These are phyloP conservation scores for Keithomyces neogunnii DNA, from an alignment of 2,329 filamentous ascomycete genomes.

Conservation along the genomic window DNA sequence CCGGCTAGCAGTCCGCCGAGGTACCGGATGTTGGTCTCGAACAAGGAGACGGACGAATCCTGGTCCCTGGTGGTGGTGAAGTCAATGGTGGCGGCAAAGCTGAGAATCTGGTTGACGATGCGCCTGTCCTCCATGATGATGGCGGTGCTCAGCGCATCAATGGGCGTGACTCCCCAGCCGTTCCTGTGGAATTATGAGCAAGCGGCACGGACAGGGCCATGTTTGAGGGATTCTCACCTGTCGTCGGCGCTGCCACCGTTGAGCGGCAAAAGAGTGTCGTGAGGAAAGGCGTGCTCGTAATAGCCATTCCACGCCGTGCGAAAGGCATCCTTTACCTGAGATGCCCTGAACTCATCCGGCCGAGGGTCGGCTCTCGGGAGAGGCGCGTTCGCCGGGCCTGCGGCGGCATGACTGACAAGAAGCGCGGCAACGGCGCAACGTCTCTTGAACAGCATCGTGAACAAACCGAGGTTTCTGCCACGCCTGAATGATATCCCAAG, in stretches of 20 bases:
- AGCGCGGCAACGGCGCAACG: background rate
- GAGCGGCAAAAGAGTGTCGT: slow-evolving; percentile 66
- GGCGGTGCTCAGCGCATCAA: slow-evolving; percentile 75
- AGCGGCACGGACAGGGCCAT: background rate
- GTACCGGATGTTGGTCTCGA: slow-evolving; percentile 88
- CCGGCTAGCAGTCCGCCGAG: slow-evolving; percentile 72
- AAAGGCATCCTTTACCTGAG: slow-evolving; percentile 55
- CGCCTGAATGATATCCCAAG: no score
- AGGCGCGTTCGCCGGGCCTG: background rate
- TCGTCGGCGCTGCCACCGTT: slow-evolving; percentile 58
- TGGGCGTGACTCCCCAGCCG: slow-evolving; percentile 74
- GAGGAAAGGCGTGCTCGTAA: slow-evolving; percentile 62
- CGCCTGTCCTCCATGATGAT: slow-evolving; percentile 63
- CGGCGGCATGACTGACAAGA: background rate
- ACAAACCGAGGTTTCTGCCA: background rate
- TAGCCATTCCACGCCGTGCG: slow-evolving; percentile 65
- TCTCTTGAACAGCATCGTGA: background rate
- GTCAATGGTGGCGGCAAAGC: slow-evolving; percentile 61
- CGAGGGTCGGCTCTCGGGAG: background rate
- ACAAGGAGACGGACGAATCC: slow-evolving; percentile 57
- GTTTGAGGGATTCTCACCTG: slow-evolving; percentile 40
- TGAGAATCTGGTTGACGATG: slow-evolving; percentile 63
- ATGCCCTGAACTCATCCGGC: background rate
- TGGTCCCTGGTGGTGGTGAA: slow-evolving; percentile 47
- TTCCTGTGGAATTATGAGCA: slow-evolving; percentile 45